These are phyloP conservation scores for Raddia distichophylla DNA, from an alignment of 176 grass and related monocot species.

Conservation along the genomic window DNA sequence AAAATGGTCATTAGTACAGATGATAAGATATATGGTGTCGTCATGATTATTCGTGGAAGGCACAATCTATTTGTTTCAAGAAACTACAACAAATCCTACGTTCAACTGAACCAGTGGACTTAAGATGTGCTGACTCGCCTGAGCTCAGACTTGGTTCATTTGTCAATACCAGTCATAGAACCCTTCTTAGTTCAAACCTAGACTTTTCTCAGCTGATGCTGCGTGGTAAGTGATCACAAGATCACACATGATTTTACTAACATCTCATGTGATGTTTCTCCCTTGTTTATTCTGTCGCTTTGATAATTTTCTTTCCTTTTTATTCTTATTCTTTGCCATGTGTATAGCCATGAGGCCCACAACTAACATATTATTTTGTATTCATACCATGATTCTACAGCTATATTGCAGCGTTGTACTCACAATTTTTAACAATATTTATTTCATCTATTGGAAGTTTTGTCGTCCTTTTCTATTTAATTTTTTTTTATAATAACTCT, in stretches of 20 bases:
- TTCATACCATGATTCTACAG: constrained; percentile 28
- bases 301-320: constrained; percentile 30
- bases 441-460: constrained; percentile 30
- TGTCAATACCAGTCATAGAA: constrained; percentile 39
- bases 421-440: constrained; percentile 29
- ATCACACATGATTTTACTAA: not conserved
- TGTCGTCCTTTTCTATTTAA: constrained; percentile 33
- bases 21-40: constrained; percentile 29
- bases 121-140: constrained; percentile 28
- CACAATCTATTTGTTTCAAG: constrained; percentile 29
- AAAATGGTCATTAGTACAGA: constrained; percentile 2
- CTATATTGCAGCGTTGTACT: constrained; percentile 40
- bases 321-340: constrained; percentile 48
- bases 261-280: constrained; percentile 7
- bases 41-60: constrained; percentile 26
- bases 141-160: constrained; percentile 27
- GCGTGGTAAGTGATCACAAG: constrained; percentile 24
- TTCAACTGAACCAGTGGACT: constrained; percentile 39
- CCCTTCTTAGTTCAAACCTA: constrained; percentile 28
- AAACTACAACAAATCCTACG: constrained; percentile 19
- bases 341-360: constrained; percentile 46
- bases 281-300: constrained; percentile 18
- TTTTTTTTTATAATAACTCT: constrained; percentile 27
- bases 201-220: constrained; percentile 25
- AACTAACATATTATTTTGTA: constrained; percentile 28